Conservation (phyloP, 2,329 filamentous ascomycete species). For the Hymenoscyphus infarciens region DNA sequence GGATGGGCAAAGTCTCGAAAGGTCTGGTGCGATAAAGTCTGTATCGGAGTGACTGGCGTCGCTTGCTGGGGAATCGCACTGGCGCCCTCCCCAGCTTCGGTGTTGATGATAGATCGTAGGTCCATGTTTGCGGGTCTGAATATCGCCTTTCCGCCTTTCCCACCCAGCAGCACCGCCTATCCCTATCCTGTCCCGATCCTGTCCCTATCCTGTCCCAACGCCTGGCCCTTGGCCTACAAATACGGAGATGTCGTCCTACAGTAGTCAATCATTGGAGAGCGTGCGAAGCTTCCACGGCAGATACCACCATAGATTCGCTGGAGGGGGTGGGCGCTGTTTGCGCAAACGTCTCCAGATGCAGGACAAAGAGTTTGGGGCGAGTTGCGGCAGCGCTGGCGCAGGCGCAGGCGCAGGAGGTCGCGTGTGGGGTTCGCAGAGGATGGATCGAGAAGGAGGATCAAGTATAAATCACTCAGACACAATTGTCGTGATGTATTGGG, state of each 20-base stretch:
- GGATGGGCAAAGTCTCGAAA: slow-evolving; percentile 34
- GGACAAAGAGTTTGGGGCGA: neutral
- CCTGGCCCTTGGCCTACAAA: slow-evolving; percentile 1
- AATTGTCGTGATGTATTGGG: neutral
- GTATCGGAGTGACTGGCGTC: slow-evolving; percentile 34
- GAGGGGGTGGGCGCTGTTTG: neutral
- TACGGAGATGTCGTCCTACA: slow-evolving; percentile 1
- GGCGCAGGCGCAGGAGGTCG: neutral
- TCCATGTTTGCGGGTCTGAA: slow-evolving; percentile 43
- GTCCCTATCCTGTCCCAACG: neutral
- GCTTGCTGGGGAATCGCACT: slow-evolving; percentile 25
- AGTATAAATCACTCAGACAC: neutral
- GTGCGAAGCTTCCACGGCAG: neutral
- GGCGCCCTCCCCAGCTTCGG: slow-evolving; percentile 32
- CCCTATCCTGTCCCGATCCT: neutral
- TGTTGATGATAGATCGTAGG: slow-evolving; percentile 51
- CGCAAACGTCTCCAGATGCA: slow-evolving; percentile 4
- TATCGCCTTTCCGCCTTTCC: slow-evolving; percentile 2
- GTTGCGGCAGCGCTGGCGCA: neutral
- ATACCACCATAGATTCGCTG: neutral
- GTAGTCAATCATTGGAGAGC: neutral
- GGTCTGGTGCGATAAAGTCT: slow-evolving; percentile 29
- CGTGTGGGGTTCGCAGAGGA: neutral
- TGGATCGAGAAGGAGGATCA: neutral
- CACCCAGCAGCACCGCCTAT: neutral